Base-by-base conservation (phyloP, 169 alveolate species). In the Plasmodium billcollinsi region DNA sequence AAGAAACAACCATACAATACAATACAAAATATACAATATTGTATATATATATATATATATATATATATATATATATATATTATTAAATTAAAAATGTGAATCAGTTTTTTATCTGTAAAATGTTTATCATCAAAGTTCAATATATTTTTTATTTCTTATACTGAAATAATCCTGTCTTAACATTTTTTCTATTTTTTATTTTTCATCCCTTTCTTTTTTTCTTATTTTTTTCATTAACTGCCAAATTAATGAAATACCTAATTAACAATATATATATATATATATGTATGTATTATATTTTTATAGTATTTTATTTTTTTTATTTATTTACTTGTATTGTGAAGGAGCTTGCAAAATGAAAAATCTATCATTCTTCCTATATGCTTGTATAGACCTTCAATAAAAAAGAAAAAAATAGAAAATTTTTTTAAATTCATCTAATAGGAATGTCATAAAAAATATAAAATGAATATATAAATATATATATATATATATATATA, bases 311-410 rank as follows among this genome's bases (percentile, higher is more conserved):
- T 52, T 52, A 33, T 29, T 15, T 59, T 45, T 12, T 29, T 43
- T 62, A 24, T 54, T 80, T 62, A 49, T 80, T 39, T 80, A 80
- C 90, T 80, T 80, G 80, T 80, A 80, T 59, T 80, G 85, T 11
- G 76, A 18, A 21, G 90, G 90, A 56, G 90, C 73, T 54, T 80
- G 90, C 33, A 80, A 69, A 54, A 58, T 80, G 24, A 65, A 80
- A 12, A 80, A 80, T 18, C 85, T 39, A 56, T 69, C 24, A 67
- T 80, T 80, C 83, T 80, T 80, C 45, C 47, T 67, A 58, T 80
- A 80, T 11, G 90, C 90, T 80, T 80, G 90, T 67, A 54, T 58
- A 33, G 90, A 80, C 70, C 90, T 80, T 80, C 45, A 43, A 62
- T 73, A 47, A 52, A 50, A 45, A 80, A 56, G 43, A 69, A 67